Conservation (phyloP, 2,329 filamentous ascomycete species). For the Beauveria caledonica region DNA sequence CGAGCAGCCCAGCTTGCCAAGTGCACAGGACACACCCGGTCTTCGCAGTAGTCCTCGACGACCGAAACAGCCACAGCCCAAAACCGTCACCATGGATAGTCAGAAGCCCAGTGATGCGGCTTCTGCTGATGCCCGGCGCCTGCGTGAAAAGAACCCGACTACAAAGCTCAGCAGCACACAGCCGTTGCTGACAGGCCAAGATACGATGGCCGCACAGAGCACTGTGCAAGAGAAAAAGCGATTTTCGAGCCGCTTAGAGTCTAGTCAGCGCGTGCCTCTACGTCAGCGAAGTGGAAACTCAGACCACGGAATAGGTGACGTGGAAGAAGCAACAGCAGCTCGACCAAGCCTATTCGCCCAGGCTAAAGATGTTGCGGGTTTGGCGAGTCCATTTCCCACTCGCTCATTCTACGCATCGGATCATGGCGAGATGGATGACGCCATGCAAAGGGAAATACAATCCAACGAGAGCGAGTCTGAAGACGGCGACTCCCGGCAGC, state of each 20-base stretch:
- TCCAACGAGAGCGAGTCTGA: slow-evolving; percentile 11
- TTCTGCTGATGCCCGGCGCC: not conserved
- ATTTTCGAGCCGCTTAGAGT: not conserved
- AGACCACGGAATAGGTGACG: not conserved
- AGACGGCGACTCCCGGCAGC: slow-evolving; percentile 10
- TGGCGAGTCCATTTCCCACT: slow-evolving; percentile 12
- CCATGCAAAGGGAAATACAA: slow-evolving; percentile 17
- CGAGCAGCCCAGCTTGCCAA: not conserved
- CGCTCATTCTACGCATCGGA: slow-evolving; percentile 10
- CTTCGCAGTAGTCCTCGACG: slow-evolving; percentile 9
- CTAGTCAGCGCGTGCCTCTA: not conserved
- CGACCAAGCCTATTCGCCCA: slow-evolving; percentile 10
- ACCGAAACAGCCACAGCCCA: not conserved
- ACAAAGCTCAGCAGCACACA: not conserved
- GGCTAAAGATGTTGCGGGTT: slow-evolving; percentile 6
- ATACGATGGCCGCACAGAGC: not conserved
- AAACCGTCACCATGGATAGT: too few relatives aligned
- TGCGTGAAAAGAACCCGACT: not conserved
- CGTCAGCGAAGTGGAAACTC: slow-evolving; percentile 9
- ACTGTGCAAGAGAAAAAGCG: not conserved
- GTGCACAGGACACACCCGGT: slow-evolving; percentile 3
- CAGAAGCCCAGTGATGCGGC: not conserved
- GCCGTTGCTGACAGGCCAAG: not conserved
- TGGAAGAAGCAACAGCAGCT: not conserved
- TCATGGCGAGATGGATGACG: slow-evolving; percentile 18